Conservation (phyloP, 805 yeast genomes). For the Isabelozyma heimii region DNA sequence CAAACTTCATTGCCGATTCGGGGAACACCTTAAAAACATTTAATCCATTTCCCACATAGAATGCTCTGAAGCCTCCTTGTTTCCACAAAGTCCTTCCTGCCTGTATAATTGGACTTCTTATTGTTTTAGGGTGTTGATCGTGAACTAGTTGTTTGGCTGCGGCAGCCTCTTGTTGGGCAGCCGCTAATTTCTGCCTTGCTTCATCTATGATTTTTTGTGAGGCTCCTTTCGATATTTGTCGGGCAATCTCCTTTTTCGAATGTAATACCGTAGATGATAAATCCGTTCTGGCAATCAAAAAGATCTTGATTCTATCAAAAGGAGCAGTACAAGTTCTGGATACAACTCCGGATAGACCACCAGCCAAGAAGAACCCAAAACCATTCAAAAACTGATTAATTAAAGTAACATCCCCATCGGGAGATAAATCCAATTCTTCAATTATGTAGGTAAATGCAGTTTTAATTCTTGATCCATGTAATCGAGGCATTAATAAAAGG, state of each 20-base stretch:
- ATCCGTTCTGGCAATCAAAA: constrained; percentile 87
- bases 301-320: constrained; percentile 91
- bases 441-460: constrained; percentile 81
- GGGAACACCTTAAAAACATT: constrained; percentile 94
- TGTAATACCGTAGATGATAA: constrained; percentile 66
- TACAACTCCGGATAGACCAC: constrained; percentile 93
- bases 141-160: constrained; percentile 24
- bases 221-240: constrained; percentile 33
- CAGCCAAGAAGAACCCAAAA: constrained; percentile 88
- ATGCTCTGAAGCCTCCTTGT: constrained; percentile 84
- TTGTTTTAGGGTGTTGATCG: constrained; percentile 38
- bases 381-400: constrained; percentile 78
- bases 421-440: constrained; percentile 75
- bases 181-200: constrained; percentile 26
- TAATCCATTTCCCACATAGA: constrained; percentile 93
- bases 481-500: constrained; percentile 76
- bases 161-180: constrained; percentile 23
- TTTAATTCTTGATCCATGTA: constrained; percentile 69
- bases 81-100: constrained; percentile 80
- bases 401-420: constrained; percentile 91
- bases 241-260: constrained; percentile 46
- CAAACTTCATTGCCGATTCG: constrained; percentile 96
- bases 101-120: constrained; percentile 71
- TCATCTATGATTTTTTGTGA: constrained; percentile 33
- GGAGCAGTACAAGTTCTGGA: constrained; percentile 98